Percentiles rank a stretch among this genome's conserved stretches.
phyloP scores from a whole-genome alignment of 305 asterid genomes.

The Withania somnifera region DNA sequence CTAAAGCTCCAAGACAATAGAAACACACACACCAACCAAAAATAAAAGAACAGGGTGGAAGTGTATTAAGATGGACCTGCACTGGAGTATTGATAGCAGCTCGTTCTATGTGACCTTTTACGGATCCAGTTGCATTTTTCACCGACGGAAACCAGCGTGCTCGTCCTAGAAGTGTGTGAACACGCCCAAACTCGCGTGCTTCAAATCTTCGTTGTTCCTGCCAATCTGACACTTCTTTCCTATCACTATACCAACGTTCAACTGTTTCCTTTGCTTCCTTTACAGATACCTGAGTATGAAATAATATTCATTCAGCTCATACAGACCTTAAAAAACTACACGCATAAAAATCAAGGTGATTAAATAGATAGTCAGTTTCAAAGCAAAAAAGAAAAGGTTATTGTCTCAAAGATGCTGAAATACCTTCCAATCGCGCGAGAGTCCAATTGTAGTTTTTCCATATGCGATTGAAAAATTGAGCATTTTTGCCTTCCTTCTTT shows the following conservation, averaged over 20 bases:
- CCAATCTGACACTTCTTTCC: slow-evolving; percentile 85
- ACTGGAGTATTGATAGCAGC: slow-evolving; percentile 99
- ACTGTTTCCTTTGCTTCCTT: slow-evolving; percentile 93
- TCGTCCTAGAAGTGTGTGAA: slow-evolving; percentile 82
- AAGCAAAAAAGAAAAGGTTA: not conserved
- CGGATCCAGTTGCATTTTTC: slow-evolving; percentile 39
- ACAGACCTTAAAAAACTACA: not conserved
- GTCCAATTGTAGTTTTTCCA: slow-evolving; percentile 85
- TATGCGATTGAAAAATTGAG: slow-evolving; percentile 98
- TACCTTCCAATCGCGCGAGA: slow-evolving; percentile 98
- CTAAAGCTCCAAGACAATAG: no score
- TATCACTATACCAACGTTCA: slow-evolving; percentile 84
- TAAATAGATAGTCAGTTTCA: not conserved
- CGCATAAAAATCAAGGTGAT: not conserved
- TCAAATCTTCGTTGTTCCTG: slow-evolving; percentile 67
- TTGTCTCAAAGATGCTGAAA: not conserved
- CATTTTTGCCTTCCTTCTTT: slow-evolving; percentile 99
- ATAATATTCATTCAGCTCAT: not conserved
- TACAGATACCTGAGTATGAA: slow-evolving; percentile 63
- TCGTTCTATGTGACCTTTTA: slow-evolving; percentile 75
- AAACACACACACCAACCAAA: not conserved
- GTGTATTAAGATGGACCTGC: slow-evolving; percentile 42
- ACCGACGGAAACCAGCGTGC: slow-evolving; percentile 85
- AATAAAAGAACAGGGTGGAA: not conserved
- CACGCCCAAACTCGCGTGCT: slow-evolving; percentile 43